Conservation (phyloP, 192 early-diverging fungal species). For the Backusella tuberculispora region DNA sequence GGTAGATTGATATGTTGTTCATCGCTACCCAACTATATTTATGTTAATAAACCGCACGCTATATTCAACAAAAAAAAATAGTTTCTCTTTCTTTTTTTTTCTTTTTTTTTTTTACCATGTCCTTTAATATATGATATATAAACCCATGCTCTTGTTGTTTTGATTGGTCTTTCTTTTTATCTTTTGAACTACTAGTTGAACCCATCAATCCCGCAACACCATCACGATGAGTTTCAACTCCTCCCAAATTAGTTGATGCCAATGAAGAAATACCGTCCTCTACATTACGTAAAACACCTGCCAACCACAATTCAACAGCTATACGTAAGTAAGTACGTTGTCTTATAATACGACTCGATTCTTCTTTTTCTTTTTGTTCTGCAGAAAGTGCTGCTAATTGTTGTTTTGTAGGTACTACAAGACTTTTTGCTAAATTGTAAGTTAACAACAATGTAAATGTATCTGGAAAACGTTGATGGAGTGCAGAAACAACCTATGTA, state of each 20-base stretch:
- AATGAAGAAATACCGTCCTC: conserved; percentile 61
- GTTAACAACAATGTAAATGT: conserved; percentile 76
- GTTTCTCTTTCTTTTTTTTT: neutral
- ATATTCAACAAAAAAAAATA: no score
- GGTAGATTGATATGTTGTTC: conserved; percentile 59
- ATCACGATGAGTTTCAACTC: conserved; percentile 51
- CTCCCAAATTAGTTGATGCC: conserved; percentile 43
- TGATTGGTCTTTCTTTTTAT: conserved; percentile 31
- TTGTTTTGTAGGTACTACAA: conserved; percentile 64
- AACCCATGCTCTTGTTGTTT: conserved; percentile 47
- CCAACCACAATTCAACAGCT: conserved; percentile 81
- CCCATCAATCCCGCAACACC: conserved; percentile 52
- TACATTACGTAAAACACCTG: conserved; percentile 70
- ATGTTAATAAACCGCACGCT: conserved; percentile 4
- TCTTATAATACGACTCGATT: conserved; percentile 64
- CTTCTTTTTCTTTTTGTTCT: conserved; percentile 90
- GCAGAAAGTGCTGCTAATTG: conserved; percentile 61
- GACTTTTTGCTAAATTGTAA: conserved; percentile 62
- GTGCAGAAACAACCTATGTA: conserved; percentile 66
- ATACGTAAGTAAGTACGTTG: conserved; percentile 74
- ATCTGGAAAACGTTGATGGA: conserved; percentile 90
- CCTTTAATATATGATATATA: conserved; percentile 52
- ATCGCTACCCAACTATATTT: conserved; percentile 41
- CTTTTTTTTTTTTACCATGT: conserved; percentile 44
- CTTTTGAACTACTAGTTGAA: conserved; percentile 17